phyloP scores from a whole-genome alignment of 768 basidiomycete species.

The Pholiota microspora region DNA sequence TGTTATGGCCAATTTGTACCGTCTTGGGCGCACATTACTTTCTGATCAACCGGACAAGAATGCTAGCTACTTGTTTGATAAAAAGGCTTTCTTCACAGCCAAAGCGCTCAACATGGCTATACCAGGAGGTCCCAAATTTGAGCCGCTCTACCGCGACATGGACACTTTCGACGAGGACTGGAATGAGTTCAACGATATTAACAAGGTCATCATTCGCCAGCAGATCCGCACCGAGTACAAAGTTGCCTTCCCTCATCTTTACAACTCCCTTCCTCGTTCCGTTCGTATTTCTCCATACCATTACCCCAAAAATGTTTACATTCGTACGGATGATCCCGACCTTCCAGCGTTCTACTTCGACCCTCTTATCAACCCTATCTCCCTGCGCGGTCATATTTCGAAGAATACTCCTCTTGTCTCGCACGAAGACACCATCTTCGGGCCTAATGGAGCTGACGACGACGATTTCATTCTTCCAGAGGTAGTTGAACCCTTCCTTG shows the following conservation, averaged over 20 bases:
- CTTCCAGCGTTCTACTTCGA: slow-evolving; percentile 99
- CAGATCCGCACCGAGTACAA: slow-evolving; percentile 99
- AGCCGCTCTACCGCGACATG: slow-evolving; percentile 96
- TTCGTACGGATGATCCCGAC: slow-evolving; percentile 99
- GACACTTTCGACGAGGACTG: slow-evolving; percentile 98
- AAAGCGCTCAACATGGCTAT: slow-evolving; percentile 97
- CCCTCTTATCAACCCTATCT: slow-evolving; percentile 97
- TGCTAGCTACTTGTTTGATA: slow-evolving; percentile 93
- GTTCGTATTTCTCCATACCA: slow-evolving; percentile 93
- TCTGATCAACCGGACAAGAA: slow-evolving; percentile 93
- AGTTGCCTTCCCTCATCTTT: slow-evolving; percentile 97
- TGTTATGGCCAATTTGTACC: slow-evolving; percentile 95
- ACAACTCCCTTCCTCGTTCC: slow-evolving; percentile 95
- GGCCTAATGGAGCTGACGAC: slow-evolving; percentile 80
- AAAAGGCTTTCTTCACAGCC: slow-evolving; percentile 96
- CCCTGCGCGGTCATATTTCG: slow-evolving; percentile 79
- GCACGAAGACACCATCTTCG: slow-evolving; percentile 93
- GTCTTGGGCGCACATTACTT: slow-evolving; percentile 89
- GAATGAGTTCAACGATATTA: slow-evolving; percentile 99
- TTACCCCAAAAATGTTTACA: slow-evolving; percentile 94
- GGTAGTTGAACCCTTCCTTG: slow-evolving; percentile 75
- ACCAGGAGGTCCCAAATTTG: slow-evolving; percentile 97
- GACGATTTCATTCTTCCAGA: slow-evolving; percentile 88
- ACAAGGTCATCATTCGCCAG: slow-evolving; percentile 98
- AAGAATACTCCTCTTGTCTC: slow-evolving; percentile 82